Evolutionary conservation across 768 basidiomycete genomes (phyloP).

Genomic region (Sporobolomyces roseus): DNA sequence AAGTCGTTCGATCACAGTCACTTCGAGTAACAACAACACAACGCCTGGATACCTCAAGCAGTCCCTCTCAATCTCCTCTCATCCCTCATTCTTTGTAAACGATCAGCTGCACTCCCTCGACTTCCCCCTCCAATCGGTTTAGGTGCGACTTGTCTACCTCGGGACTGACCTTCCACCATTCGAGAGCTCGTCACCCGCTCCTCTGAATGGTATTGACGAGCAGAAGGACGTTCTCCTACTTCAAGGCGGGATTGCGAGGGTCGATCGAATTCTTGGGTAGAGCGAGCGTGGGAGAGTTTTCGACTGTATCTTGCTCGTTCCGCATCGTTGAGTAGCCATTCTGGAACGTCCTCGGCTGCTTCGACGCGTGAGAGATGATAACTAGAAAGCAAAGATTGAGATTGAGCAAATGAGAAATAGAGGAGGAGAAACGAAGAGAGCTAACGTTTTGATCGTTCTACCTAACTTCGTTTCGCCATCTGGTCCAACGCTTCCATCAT

Average conservation of each 20-base stretch:
- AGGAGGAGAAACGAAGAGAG: neutral
- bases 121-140: neutral
- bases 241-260: neutral
- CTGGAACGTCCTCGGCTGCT: conserved; percentile 7
- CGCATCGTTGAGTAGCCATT: conserved; percentile 15
- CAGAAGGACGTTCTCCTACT: neutral
- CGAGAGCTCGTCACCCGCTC: neutral
- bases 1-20: too few species aligned
- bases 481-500: conserved; percentile 7
- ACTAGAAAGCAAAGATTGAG: neutral
- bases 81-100: conserved; percentile 3
- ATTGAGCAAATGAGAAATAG: neutral
- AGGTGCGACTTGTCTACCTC: neutral
- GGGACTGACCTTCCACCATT: neutral
- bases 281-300: neutral
- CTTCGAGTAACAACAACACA: neutral
- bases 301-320: neutral
- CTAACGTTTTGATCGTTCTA: conserved; percentile 15
- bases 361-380: conserved; percentile 13
- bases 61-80: conserved; percentile 6
- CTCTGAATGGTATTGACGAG: conserved; percentile 14
- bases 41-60: neutral
- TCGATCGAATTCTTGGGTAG: neutral
- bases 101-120: conserved; percentile 12
- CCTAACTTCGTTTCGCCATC: conserved; percentile 15